phyloP scores from a whole-genome alignment of 1,284 basidiomycete genomes.

The Ustilago trichophora region DNA sequence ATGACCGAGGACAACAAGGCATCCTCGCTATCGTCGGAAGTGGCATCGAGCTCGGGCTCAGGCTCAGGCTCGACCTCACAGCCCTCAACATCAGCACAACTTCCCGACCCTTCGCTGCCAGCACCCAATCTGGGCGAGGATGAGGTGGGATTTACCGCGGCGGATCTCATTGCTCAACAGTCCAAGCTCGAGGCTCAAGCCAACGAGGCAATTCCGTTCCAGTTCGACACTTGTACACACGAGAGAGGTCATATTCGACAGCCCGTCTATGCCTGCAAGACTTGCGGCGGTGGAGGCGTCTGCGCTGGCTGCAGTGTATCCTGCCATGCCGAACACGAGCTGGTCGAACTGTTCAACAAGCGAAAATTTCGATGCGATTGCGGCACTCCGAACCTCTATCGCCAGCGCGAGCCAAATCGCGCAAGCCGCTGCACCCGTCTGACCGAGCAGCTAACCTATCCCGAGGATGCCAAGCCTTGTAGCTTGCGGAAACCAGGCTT shows the following conservation, averaged over 20 bases:
- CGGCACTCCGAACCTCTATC: conserved; percentile 56
- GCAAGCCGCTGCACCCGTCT: conserved; percentile 5
- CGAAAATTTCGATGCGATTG: conserved; percentile 65
- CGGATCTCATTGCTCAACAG: conserved; percentile 66
- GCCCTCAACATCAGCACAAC: conserved; percentile 7
- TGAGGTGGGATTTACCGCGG: conserved; percentile 62
- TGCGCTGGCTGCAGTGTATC: conserved; percentile 67
- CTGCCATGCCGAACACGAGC: conserved; percentile 67
- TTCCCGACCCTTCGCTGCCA: conserved; percentile 55
- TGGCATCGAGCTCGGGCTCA: background rate
- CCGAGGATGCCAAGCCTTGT: conserved; percentile 44
- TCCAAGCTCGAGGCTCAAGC: conserved; percentile 66
- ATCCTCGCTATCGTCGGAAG: conserved; percentile 1
- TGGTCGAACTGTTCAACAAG: conserved; percentile 65
- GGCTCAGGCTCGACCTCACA: background rate
- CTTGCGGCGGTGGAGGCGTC: conserved; percentile 66
- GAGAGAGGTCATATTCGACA: conserved; percentile 65
- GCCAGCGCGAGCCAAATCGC: conserved; percentile 28
- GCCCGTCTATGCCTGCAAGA: conserved; percentile 66
- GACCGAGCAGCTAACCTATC: conserved; percentile 32
- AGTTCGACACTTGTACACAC: conserved; percentile 67
- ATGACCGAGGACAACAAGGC: conserved; percentile 21
- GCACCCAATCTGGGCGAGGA: conserved; percentile 44
- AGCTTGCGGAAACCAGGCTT: conserved; percentile 48
- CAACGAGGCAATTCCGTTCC: conserved; percentile 66